phyloP scores from a whole-genome alignment of 768 basidiomycete species.

The Boletus rubroflammeus region DNA sequence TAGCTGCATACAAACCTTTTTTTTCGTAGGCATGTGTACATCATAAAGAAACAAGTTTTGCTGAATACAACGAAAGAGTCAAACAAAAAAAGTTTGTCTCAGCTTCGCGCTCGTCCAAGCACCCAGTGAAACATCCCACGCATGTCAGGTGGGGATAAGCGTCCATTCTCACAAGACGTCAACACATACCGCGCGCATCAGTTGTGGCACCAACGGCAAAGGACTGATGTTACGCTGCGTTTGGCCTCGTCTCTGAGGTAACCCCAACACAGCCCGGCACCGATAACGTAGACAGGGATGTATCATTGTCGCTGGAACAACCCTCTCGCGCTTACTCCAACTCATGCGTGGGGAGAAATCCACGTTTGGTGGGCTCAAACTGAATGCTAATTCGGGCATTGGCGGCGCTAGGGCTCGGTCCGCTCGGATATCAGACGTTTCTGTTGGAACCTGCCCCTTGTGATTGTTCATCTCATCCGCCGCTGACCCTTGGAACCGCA shows the following conservation, averaged over 20 bases:
- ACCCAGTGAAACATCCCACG: conserved; percentile 7
- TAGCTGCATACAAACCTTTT: conserved; percentile 30
- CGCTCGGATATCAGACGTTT: conserved; percentile 26
- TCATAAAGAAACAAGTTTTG: conserved; percentile 29
- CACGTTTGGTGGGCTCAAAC: conserved; percentile 24
- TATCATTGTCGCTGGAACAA: conserved; percentile 9
- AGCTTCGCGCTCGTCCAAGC: background rate
- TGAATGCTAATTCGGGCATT: conserved; percentile 11
- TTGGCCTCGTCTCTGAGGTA: conserved; percentile 7
- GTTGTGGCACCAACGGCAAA: background rate
- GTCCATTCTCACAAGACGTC: conserved; percentile 7
- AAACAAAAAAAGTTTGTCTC: background rate
- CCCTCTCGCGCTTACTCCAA: background rate
- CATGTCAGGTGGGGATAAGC: background rate
- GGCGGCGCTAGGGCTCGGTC: background rate
- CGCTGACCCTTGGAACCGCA: conserved; percentile 5
- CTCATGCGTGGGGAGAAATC: background rate
- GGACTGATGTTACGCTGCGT: background rate
- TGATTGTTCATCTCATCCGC: conserved; percentile 15
- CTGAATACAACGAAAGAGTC: conserved; percentile 20
- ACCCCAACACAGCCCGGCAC: conserved; percentile 17
- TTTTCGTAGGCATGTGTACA: conserved; percentile 35
- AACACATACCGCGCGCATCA: background rate
- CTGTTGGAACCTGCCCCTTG: conserved; percentile 28
- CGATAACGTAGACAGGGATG: conserved; percentile 6